Base-by-base conservation (phyloP, 2,329 filamentous ascomycete species). In the Cladosporium sphaerospermum region DNA sequence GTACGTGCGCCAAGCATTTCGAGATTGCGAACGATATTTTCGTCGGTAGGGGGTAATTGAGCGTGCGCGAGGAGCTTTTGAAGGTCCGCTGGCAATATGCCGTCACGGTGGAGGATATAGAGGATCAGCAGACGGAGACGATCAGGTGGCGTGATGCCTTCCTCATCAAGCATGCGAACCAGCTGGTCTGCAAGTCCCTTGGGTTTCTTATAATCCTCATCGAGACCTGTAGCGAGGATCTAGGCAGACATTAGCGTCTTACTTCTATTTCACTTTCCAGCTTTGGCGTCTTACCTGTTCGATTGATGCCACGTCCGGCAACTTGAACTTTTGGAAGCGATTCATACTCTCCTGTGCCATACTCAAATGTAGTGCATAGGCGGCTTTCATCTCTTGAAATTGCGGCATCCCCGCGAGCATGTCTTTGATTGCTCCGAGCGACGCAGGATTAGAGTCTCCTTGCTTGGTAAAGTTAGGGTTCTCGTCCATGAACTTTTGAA, bases 261-360 rank as follows among this genome's bases (percentile, higher is more conserved):
- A 28, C 7, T 28, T 7, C 23, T 7, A 28, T 28, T 5, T 5
- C 7, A 5, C 7, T 28, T 40, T 18, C 18, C 14, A 10, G 19
- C 9, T 42, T 10, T 14, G 9, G 3, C n/a, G 19, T 56, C 62
- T 53, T 62, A 80, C 78, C 71, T 97, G 93, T 71, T 99, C 93
- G 5, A 91, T 80, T 0, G 87, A 86, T 10, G 90, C 90, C 54
- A 97, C 78, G 64, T 99, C 93, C 6, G 87, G 80, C 6, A 99
- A 77, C 66, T 95, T 96, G 67, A 85, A 82, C 49, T 83, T 76
- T 67, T 95, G 85, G 63, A 99, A 99, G 36, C 88, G 82, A 62
- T 89, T 89, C 91, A 97, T 97, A 68, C 90, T 95, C 67, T 96
- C 90, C 67, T 96, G 88, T 1, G 93, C 93, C 92, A 99, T 97